Conservation (phyloP, 306 rosid genomes). For the Cucumis hystrix region DNA sequence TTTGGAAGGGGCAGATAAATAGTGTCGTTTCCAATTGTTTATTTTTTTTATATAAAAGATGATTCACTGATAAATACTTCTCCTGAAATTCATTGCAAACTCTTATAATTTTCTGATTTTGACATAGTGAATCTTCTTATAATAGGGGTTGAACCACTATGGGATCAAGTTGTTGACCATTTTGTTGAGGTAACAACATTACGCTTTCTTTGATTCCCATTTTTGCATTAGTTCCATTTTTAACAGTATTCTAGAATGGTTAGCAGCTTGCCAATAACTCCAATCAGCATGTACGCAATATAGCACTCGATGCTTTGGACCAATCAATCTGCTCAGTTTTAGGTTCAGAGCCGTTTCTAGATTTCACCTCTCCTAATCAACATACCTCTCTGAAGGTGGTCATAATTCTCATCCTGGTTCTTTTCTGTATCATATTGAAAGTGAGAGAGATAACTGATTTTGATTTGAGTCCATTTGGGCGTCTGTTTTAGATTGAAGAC, state of each 20-base stretch:
- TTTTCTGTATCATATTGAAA: slow-evolving; percentile 13
- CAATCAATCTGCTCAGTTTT: slow-evolving; percentile 87
- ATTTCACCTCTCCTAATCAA: slow-evolving; percentile 29
- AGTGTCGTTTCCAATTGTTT: not conserved
- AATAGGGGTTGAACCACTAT: slow-evolving; percentile 81
- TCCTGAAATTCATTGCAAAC: not conserved
- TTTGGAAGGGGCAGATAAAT: not conserved
- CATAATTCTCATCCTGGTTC: slow-evolving; percentile 26
- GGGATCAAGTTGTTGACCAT: slow-evolving; percentile 88
- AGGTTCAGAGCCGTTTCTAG: slow-evolving; percentile 62
- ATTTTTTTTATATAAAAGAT: not conserved
- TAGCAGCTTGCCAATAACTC: slow-evolving; percentile 86
- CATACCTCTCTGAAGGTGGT: slow-evolving; percentile 39
- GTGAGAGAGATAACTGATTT: slow-evolving; percentile 8
- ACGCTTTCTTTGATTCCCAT: slow-evolving; percentile 6
- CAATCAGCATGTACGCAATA: slow-evolving; percentile 65
- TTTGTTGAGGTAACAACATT: slow-evolving; percentile 64
- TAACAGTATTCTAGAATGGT: slow-evolving; percentile 12
- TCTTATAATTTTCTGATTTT: not conserved
- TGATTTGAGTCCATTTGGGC: not conserved
- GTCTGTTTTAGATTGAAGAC: slow-evolving; percentile 39
- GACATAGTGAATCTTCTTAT: not conserved
- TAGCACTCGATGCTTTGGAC: slow-evolving; percentile 90
- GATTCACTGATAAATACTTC: not conserved
- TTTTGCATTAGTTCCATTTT: slow-evolving; percentile 13